Evolutionary conservation across 2,329 filamentous ascomycete genomes (phyloP).

Genomic region (Fusarium denticulatum): DNA sequence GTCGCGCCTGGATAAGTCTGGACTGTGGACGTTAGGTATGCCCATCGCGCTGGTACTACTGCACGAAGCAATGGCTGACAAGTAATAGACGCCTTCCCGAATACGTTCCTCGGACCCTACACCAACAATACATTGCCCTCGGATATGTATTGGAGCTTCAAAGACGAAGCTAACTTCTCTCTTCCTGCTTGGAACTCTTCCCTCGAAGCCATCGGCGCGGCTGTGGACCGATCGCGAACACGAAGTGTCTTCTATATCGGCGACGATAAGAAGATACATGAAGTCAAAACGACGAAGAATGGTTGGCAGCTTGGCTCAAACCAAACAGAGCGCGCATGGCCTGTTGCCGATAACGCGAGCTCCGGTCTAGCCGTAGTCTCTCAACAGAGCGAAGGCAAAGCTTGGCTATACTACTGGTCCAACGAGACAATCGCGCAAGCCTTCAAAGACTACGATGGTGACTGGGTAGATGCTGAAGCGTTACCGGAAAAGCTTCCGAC

Average conservation of each 20-base stretch:
- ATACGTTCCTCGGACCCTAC: background rate
- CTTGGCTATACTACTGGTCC: conserved; percentile 9
- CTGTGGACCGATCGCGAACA: background rate
- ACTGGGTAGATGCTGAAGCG: background rate
- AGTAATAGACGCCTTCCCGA: background rate
- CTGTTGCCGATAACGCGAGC: background rate
- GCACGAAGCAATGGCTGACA: background rate
- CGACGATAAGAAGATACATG: background rate
- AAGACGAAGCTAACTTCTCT: background rate
- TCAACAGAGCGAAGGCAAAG: background rate
- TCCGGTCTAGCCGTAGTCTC: conserved; percentile 3
- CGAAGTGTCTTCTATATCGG: conserved; percentile 1
- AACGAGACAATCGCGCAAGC: conserved; percentile 6
- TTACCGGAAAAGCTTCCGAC: background rate
- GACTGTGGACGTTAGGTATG: background rate
- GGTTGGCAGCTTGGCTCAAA: background rate
- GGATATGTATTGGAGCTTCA: background rate
- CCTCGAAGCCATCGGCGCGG: background rate
- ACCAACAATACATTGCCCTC: background rate
- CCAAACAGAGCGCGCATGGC: background rate
- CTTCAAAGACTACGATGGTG: background rate
- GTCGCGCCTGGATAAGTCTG: background rate
- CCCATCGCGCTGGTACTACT: no score
- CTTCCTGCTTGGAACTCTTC: background rate
- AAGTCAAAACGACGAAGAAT: background rate